Percentiles rank a stretch among this genome's conserved stretches.
Conservation (phyloP, 1,284 basidiomycete species). For the Garcileccinum viscosum region DNA sequence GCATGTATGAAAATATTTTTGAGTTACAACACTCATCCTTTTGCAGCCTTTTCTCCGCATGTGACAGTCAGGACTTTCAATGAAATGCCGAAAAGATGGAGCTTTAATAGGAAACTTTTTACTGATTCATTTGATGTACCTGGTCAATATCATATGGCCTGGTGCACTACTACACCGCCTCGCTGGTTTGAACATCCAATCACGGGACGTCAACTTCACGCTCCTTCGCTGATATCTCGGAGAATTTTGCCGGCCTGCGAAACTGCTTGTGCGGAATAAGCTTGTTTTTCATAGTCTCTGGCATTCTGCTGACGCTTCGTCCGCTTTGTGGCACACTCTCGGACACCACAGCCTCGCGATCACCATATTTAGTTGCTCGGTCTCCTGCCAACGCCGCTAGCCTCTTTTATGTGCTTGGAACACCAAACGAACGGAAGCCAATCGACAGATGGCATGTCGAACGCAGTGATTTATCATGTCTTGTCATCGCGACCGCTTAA, state of each 20-base stretch:
- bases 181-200: constrained; percentile 9
- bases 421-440: constrained; percentile 11
- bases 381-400: constrained; percentile 7
- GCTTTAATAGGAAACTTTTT: constrained; percentile 22
- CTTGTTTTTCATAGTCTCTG: constrained; percentile 28
- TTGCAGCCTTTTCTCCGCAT: constrained; percentile 21
- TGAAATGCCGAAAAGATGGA: constrained; percentile 12
- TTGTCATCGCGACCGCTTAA: constrained; percentile 7
- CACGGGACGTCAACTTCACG: constrained; percentile 5
- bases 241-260: not conserved
- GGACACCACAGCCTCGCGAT: constrained; percentile 34
- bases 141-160: constrained; percentile 28
- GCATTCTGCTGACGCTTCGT: constrained; percentile 26
- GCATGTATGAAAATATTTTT: constrained; percentile 13
- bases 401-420: constrained; percentile 2
- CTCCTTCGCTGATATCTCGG: constrained; percentile 3
- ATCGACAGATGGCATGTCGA: constrained; percentile 6
- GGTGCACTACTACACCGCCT: constrained; percentile 20
- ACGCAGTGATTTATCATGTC: constrained; percentile 4
- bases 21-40: constrained; percentile 12
- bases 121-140: constrained; percentile 27
- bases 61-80: constrained; percentile 24
- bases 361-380: constrained; percentile 10
- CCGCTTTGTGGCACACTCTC: constrained; percentile 39
- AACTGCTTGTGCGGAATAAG: not conserved